Base-by-base conservation (phyloP, 2,329 filamentous ascomycete genomes). In the Parasarocladium wereldwijsianum region DNA sequence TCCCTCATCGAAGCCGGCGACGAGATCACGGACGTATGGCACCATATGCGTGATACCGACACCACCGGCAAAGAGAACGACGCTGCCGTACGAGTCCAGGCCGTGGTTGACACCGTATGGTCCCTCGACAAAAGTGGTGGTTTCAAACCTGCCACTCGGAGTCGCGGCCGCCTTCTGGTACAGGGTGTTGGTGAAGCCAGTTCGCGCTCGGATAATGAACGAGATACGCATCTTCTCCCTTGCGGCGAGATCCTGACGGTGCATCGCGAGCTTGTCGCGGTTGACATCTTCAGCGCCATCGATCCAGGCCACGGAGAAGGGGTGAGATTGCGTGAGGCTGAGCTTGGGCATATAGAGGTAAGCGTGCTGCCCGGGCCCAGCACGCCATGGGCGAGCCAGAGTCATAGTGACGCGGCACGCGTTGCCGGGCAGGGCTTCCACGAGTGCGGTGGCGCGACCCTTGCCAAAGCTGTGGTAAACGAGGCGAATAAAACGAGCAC, bases 41-140 rank as follows among this genome's bases (percentile, higher is more conserved):
- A 85, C 71, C 38, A 79, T 77, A 42, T 87, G 80, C 1, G 81
- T 84, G 42, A 87, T 81, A 38, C 81, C 81, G 9, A 86, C 76
- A 42, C 81, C 81, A 34, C 79, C 81, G 0, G 81, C 81, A 46
- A 87, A 82, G 22, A 87, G 66, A 50, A 86, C 70, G 17, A 79
- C 73, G 0, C 78, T 84, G 38, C 81, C 81, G 50, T 84, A 86
- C 1, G 76, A 83, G 36, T 75, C 64, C 47, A 86, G 64, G 39
- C 60, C 63, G 47, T 84, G 76, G 45, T 76, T 63, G 21, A 74
- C 77, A 28, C 79, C 77, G 44, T 87, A 87, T 1, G 81, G 81
- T 0, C 81, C 81, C 52, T 87, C 81, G 24, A 80, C 70, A 26
- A 73, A 65, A 38, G 76, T 80, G 20, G 55, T 70, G 6, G 76